Percentiles rank a stretch among this genome's conserved stretches.
These are phyloP conservation scores for Mycena capillaripes DNA, from an alignment of 768 basidiomycete species.

Conservation along the genomic window DNA sequence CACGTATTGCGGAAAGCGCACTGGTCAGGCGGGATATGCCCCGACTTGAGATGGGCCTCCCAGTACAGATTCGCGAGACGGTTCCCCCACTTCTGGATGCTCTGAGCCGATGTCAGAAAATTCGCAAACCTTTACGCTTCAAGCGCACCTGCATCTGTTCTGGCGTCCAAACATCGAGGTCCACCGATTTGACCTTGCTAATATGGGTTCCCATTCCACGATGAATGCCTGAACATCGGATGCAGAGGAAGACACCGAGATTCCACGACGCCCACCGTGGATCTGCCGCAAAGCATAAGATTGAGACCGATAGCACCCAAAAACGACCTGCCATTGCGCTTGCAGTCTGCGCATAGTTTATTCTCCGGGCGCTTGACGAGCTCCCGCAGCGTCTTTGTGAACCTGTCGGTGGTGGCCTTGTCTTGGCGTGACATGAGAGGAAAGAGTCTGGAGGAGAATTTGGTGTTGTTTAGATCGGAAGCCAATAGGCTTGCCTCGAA, in stretches of 20 bases:
- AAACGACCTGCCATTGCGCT: slow-evolving; percentile 85
- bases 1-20: slow-evolving; percentile 54
- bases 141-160: slow-evolving; percentile 91
- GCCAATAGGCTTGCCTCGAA: slow-evolving; percentile 17
- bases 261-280: slow-evolving; percentile 99
- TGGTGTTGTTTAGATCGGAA: not conserved
- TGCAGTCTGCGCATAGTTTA: slow-evolving; percentile 96
- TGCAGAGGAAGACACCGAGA: slow-evolving; percentile 94
- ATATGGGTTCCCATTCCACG: slow-evolving; percentile 99
- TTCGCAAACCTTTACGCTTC: not conserved
- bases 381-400: slow-evolving; percentile 85
- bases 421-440: slow-evolving; percentile 71
- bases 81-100: slow-evolving; percentile 95
- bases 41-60: slow-evolving; percentile 94
- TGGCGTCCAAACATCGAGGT: slow-evolving; percentile 97
- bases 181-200: slow-evolving; percentile 96
- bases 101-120: slow-evolving; percentile 8
- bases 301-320: slow-evolving; percentile 12
- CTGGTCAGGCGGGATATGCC: slow-evolving; percentile 96
- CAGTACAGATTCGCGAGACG: slow-evolving; percentile 93
- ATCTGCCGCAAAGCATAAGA: slow-evolving; percentile 63
- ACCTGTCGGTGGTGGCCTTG: slow-evolving; percentile 86
- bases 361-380: slow-evolving; percentile 92
- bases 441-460: no score
- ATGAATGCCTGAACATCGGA: slow-evolving; percentile 97